Conservation (phyloP, 192 early-diverging fungal species). For the Coemansia sp. region DNA sequence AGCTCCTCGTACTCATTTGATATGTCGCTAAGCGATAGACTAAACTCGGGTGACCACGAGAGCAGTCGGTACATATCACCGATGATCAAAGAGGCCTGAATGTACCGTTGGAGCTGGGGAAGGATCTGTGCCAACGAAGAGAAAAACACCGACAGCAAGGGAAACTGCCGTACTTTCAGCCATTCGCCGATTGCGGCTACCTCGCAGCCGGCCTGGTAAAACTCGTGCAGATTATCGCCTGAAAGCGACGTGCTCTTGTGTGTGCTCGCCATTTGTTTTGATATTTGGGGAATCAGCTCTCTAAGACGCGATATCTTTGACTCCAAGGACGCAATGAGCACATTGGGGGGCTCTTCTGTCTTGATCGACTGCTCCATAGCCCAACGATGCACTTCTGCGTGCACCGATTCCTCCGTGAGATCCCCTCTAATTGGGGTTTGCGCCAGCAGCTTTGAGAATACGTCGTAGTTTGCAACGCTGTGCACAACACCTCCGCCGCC, state of each 20-base stretch:
- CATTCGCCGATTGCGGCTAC: slow-evolving; percentile 33
- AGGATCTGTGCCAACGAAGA: slow-evolving; percentile 20
- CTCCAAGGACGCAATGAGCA: slow-evolving; percentile 9
- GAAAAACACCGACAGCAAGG: slow-evolving; percentile 16
- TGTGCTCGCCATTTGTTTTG: slow-evolving; percentile 6
- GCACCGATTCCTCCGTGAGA: slow-evolving; percentile 1
- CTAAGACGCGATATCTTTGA: slow-evolving; percentile 17
- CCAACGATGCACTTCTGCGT: slow-evolving; percentile 33
- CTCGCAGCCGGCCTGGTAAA: slow-evolving; percentile 28
- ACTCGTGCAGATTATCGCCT: slow-evolving; percentile 25
- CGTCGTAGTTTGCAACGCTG: background rate
- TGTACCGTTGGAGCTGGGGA: slow-evolving; percentile 18
- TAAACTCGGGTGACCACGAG: slow-evolving; percentile 16
- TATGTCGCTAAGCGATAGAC: slow-evolving; percentile 20
- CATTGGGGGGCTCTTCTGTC: slow-evolving; percentile 8
- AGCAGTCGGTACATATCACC: slow-evolving; percentile 37
- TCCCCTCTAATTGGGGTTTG: background rate
- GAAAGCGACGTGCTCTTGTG: slow-evolving; percentile 4
- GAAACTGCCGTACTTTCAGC: slow-evolving; percentile 28
- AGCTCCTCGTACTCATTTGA: slow-evolving; percentile 30
- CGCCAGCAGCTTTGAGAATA: slow-evolving; percentile 16
- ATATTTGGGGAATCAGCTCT: slow-evolving; percentile 15
- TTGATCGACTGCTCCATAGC: slow-evolving; percentile 13
- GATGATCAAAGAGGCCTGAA: slow-evolving; percentile 22
- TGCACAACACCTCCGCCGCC: background rate